phyloP scores from a whole-genome alignment of 2,329 filamentous ascomycete species.

The Botrytis squamosa region DNA sequence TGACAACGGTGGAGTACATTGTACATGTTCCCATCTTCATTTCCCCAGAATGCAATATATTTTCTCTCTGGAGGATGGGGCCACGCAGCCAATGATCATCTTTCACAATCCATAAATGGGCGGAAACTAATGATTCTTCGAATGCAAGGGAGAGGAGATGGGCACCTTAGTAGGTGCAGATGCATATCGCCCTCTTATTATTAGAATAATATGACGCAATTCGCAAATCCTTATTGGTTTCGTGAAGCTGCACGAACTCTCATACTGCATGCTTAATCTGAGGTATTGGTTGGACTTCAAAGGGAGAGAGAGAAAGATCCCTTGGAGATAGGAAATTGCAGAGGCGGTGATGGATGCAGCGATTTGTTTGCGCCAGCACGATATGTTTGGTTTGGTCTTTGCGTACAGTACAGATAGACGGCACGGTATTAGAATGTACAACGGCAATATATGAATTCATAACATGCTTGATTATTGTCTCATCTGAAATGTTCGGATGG shows the following conservation, averaged over 20 bases:
- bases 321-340: conserved; percentile 2
- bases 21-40: background rate
- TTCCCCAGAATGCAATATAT: conserved; percentile 5
- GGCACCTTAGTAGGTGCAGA: background rate
- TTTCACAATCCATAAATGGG: background rate
- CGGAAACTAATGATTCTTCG: background rate
- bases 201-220: conserved; percentile 15
- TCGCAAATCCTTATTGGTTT: background rate
- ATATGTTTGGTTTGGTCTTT: background rate
- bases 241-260: background rate
- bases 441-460: background rate
- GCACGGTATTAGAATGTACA: background rate
- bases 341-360: background rate
- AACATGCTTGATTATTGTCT: background rate
- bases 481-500: background rate
- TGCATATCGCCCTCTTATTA: conserved; percentile 10
- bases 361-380: background rate
- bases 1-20: background rate
- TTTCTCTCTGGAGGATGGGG: background rate
- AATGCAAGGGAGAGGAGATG: conserved; percentile 4
- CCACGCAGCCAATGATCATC: background rate
- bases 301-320: background rate
- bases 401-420: background rate
- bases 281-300: background rate
- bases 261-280: background rate